Evolutionary conservation across 148 eudicot genomes (phyloP), one percentile per base, ranked within the genome.

Genomic region (Suaeda aralocaspica): DNA sequence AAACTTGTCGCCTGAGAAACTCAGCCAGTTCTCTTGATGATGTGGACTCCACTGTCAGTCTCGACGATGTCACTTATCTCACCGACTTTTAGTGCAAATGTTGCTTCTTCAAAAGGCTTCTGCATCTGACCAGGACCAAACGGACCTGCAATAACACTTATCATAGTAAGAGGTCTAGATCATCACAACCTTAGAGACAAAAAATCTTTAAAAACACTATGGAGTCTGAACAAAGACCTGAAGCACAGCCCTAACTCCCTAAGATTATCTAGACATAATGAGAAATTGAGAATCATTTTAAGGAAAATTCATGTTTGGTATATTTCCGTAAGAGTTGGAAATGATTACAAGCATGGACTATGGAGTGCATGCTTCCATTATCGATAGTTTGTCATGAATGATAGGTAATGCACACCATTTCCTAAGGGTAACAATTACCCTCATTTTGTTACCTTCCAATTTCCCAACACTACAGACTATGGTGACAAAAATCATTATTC

Each of bases 41-140:
- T 92, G 72, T 92, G 98, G 49, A 77, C 92, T n/a, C 98, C 98
- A 42, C 98, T 92, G 51, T 92, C 96, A 41, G 98, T 92, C 53
- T 92, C 98, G 33, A 92, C 96, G 15, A 92, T 85, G 67, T 85
- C 96, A 46, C 98, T 90, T 30, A 87, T 88, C 76, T 92, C 98
- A 0, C 94, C 98, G 26, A 90, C 89, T 53, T 90, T 82, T 41
- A 92, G 85, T 8, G 86, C 86, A 77, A 72, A 92, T n/a, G 98
- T 78, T 45, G 98, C 96, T 64, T 92, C 89, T 82, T 92, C 98
- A 69, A 92, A 92, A 45, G 98, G 96, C 80, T 86, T 92, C 84
- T 92, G 98, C 98, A 92, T 92, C 80, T 92, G 90, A 34, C 92
- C 92, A 73, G 70, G 84, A 16, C 93, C 89, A 59, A 92, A 92